phyloP scores from a whole-genome alignment of 2,329 filamentous ascomycete species.

The Colletotrichum limetticola region DNA sequence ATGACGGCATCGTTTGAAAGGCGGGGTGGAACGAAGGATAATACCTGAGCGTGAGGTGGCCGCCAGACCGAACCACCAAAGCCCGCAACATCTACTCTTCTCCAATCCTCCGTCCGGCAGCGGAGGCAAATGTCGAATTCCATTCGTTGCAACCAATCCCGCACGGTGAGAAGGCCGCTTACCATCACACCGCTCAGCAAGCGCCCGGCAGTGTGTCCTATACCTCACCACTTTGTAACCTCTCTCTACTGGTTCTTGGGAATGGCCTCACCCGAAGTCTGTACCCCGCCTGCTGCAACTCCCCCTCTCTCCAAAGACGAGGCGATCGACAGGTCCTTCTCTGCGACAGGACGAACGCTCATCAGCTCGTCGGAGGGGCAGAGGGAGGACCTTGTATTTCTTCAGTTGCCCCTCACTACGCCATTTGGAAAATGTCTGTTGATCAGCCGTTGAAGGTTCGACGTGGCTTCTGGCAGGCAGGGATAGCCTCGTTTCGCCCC shows the following conservation, averaged over 20 bases:
- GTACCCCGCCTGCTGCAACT: conserved; percentile 13
- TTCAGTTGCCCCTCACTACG: conserved; percentile 14
- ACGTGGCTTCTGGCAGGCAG: conserved; percentile 35
- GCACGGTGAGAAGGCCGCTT: conserved; percentile 12
- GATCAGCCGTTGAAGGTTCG: conserved; percentile 20
- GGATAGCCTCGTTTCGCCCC: conserved; percentile 35
- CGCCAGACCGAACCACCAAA: neutral
- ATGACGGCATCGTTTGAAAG: conserved; percentile 30
- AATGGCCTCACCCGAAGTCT: conserved; percentile 23
- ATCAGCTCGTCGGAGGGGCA: neutral
- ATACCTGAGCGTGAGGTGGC: conserved; percentile 3
- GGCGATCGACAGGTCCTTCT: conserved; percentile 15
- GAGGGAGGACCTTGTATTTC: conserved; percentile 18
- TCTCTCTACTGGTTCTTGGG: conserved; percentile 5
- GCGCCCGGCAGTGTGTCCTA: neutral
- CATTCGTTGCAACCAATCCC: conserved; percentile 11
- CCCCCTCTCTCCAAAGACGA: conserved; percentile 1
- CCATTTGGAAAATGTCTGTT: conserved; percentile 23
- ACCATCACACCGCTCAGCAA: conserved; percentile 27
- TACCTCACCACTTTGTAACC: neutral
- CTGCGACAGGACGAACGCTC: neutral
- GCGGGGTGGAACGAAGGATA: conserved; percentile 19
- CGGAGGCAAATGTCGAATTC: neutral
- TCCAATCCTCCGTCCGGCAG: neutral
- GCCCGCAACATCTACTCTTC: neutral